phyloP scores from a whole-genome alignment of 1,284 basidiomycete genomes.

The Clitocybe nebularis region DNA sequence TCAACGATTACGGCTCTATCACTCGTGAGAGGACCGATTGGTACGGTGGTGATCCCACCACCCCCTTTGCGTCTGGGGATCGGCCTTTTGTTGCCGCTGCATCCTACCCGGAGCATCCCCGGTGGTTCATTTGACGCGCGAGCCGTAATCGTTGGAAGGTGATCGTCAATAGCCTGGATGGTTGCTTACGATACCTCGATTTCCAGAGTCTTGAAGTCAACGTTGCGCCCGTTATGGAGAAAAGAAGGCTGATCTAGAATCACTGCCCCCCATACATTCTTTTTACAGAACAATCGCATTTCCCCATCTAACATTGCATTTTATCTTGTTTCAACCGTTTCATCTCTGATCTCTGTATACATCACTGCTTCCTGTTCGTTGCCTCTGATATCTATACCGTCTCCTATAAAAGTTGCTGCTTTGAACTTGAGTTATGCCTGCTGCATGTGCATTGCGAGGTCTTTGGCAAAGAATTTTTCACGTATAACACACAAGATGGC shows the following conservation, averaged over 20 bases:
- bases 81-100: conserved; percentile 19
- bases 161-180: conserved; percentile 10
- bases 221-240: conserved; percentile 25
- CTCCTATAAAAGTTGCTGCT: too few relatives aligned
- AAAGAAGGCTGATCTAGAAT: conserved; percentile 26
- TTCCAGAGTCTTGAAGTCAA: conserved; percentile 22
- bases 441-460: too few relatives aligned
- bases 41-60: conserved; percentile 13
- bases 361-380: too few relatives aligned
- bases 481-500: too few relatives aligned
- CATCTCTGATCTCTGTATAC: too few relatives aligned
- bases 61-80: conserved; percentile 16
- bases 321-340: too few relatives aligned
- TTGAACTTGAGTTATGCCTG: too few relatives aligned
- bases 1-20: conserved; percentile 33
- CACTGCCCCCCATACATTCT: not conserved
- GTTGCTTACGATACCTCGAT: conserved; percentile 17
- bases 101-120: conserved; percentile 29
- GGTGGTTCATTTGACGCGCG: conserved; percentile 28
- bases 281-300: conserved; percentile 1
- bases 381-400: too few relatives aligned
- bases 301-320: too few relatives aligned
- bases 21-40: conserved; percentile 15
- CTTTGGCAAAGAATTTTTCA: too few relatives aligned
- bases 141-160: conserved; percentile 7